Percentiles rank a stretch among this genome's conserved stretches.
phyloP scores from a whole-genome alignment of 148 eudicot genomes.

The Oxyria digyna region DNA sequence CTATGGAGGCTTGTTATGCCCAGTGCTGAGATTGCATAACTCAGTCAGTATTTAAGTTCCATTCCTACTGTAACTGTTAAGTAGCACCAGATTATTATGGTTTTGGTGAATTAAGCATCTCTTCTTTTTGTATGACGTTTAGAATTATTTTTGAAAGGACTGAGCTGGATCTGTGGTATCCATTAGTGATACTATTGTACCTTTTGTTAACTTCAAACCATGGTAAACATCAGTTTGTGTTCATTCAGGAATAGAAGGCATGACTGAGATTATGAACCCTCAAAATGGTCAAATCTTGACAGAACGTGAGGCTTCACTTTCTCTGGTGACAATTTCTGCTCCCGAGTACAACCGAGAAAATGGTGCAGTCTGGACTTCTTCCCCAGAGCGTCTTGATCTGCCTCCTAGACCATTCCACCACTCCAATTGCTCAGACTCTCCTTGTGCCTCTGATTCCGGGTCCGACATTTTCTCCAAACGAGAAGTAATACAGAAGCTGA shows the following conservation, averaged over 20 bases:
- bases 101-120: not conserved
- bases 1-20: not conserved
- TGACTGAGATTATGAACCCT: conserved; percentile 39
- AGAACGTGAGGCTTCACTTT: conserved; percentile 57
- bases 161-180: not conserved
- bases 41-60: not conserved
- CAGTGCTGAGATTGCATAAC: not conserved
- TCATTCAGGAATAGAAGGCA: conserved; percentile 36
- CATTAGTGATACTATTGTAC: too few species aligned
- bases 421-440: conserved; percentile 80
- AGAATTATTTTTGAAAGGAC: too few species aligned
- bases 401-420: conserved; percentile 74
- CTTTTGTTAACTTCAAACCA: too few species aligned
- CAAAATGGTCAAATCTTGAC: conserved; percentile 33
- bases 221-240: not conserved
- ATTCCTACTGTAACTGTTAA: not conserved
- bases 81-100: not conserved
- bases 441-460: conserved; percentile 84
- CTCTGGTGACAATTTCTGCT: conserved; percentile 61
- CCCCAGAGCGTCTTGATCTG: conserved; percentile 78
- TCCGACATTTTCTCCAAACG: conserved; percentile 87
- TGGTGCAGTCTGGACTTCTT: conserved; percentile 69
- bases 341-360: conserved; percentile 48
- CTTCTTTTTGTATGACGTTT: not conserved
- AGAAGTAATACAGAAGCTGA: conserved; percentile 87